phyloP scores from a whole-genome alignment of 2,329 filamentous ascomycete genomes.

The Xylogone sp. region DNA sequence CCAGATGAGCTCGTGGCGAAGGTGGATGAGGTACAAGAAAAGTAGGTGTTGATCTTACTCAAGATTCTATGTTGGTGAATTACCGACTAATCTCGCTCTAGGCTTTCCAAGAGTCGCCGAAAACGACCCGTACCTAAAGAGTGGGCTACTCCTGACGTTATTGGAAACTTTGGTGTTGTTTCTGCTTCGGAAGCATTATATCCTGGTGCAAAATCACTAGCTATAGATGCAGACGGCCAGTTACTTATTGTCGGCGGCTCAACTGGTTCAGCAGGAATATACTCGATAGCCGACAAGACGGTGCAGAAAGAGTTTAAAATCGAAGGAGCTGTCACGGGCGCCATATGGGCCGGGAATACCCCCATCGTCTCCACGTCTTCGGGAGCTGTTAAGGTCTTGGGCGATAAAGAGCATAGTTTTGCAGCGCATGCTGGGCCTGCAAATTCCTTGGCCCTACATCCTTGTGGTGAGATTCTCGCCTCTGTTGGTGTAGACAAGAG shows the following conservation, averaged over 20 bases:
- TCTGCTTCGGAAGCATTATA: slow-evolving; percentile 54
- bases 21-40: slow-evolving; percentile 76
- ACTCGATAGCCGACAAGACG: slow-evolving; percentile 72
- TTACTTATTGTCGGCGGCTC: slow-evolving; percentile 59
- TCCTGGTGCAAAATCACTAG: slow-evolving; percentile 53
- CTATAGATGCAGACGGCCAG: slow-evolving; percentile 55
- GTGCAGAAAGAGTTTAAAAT: slow-evolving; percentile 43
- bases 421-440: slow-evolving; percentile 79
- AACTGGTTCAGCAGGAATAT: slow-evolving; percentile 66
- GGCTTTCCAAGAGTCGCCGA: slow-evolving; percentile 81
- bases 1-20: slow-evolving; percentile 67
- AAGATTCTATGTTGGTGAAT: not conserved
- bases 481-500: slow-evolving; percentile 91
- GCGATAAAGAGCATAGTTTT: slow-evolving; percentile 64
- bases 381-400: slow-evolving; percentile 72
- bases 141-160: slow-evolving; percentile 74
- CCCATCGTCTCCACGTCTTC: slow-evolving; percentile 27
- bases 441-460: slow-evolving; percentile 75
- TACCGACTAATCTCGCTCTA: slow-evolving; percentile 32
- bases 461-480: slow-evolving; percentile 76
- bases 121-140: slow-evolving; percentile 82
- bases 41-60: slow-evolving; percentile 48
- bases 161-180: slow-evolving; percentile 56
- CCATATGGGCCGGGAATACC: slow-evolving; percentile 40
- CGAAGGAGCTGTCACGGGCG: slow-evolving; percentile 53